Evolutionary conservation across 1,284 basidiomycete species (phyloP).

Genomic region (Moniliophthora roreri): DNA sequence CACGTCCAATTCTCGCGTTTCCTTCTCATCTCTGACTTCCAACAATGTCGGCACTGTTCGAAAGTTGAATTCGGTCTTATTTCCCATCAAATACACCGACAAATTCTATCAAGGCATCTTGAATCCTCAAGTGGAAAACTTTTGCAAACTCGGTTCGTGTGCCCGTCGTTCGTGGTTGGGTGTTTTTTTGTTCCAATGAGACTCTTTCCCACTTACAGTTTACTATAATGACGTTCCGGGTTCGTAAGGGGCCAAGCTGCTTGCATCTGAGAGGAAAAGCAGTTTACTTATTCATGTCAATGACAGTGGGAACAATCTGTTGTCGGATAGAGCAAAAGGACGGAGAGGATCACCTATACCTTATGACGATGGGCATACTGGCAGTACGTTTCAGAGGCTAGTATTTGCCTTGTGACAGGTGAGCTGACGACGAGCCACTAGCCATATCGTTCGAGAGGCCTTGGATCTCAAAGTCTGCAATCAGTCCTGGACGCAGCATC

Average conservation of each 20-base stretch:
- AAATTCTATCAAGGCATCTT: constrained; percentile 79
- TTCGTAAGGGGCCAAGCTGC: constrained; percentile 6
- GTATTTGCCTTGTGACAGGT: not conserved
- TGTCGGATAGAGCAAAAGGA: constrained; percentile 72
- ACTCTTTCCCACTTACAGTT: constrained; percentile 40
- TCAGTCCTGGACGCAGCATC: constrained; percentile 63
- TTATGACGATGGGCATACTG: constrained; percentile 84
- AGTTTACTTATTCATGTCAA: constrained; percentile 17
- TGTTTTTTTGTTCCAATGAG: constrained; percentile 10
- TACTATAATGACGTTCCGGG: constrained; percentile 83
- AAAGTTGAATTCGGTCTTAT: constrained; percentile 73
- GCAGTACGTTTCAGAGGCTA: constrained; percentile 53
- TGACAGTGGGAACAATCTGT: constrained; percentile 72
- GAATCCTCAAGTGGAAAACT: constrained; percentile 69
- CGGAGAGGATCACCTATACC: constrained; percentile 59
- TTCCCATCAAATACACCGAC: constrained; percentile 73
- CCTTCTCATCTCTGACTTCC: constrained; percentile 69
- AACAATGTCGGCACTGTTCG: constrained; percentile 83
- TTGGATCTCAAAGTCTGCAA: constrained; percentile 70
- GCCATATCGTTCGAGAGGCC: constrained; percentile 75
- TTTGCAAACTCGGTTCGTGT: constrained; percentile 72
- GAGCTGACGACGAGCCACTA: constrained; percentile 27
- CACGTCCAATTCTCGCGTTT: constrained; percentile 41
- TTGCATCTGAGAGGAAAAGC: constrained; percentile 3
- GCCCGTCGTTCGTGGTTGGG: constrained; percentile 6